phyloP scores from a whole-genome alignment of 1,284 basidiomycete genomes.

The Cutaneotrichosporon cyanovorans region DNA sequence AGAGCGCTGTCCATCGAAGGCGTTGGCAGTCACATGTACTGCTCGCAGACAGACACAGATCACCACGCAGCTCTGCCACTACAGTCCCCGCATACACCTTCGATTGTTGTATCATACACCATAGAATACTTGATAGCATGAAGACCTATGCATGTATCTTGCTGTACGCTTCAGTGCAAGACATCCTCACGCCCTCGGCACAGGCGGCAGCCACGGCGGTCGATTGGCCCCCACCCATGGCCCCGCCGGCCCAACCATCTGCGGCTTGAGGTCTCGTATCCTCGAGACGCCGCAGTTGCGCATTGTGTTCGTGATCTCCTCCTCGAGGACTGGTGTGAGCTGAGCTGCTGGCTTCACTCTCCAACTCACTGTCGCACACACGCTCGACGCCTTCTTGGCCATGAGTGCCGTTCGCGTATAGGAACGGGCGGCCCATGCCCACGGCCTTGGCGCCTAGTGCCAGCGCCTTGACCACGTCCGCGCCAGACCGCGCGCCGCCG shows the following conservation, averaged over 20 bases:
- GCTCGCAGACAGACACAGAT: too few relatives aligned
- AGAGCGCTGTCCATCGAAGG: too few relatives aligned
- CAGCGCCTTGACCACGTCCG: slow-evolving; percentile 54
- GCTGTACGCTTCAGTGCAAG: too few relatives aligned
- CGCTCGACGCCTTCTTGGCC: slow-evolving; percentile 50
- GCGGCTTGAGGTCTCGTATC: slow-evolving; percentile 61
- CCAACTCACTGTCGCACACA: slow-evolving; percentile 47
- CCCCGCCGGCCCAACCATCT: slow-evolving; percentile 56
- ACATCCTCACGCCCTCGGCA: too few relatives aligned
- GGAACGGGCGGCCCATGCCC: slow-evolving; percentile 52
- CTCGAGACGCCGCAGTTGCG: slow-evolving; percentile 49
- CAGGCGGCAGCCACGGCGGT: slow-evolving; percentile 25
- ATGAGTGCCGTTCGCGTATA: slow-evolving; percentile 51
- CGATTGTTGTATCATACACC: too few relatives aligned
- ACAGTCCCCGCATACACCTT: too few relatives aligned
- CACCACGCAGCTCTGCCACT: too few relatives aligned
- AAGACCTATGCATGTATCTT: too few relatives aligned
- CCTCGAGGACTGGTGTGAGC: slow-evolving; percentile 44
- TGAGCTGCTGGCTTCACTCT: background rate
- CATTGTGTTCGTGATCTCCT: slow-evolving; percentile 52
- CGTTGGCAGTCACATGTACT: too few relatives aligned
- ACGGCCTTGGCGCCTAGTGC: slow-evolving; percentile 54
- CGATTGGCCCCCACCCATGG: slow-evolving; percentile 40
- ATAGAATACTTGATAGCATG: too few relatives aligned
- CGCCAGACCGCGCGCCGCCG: slow-evolving; percentile 52